Evolutionary conservation across 148 eudicot species (phyloP), one percentile per base, ranked within the genome.

Genomic region (Spergularia marina): DNA sequence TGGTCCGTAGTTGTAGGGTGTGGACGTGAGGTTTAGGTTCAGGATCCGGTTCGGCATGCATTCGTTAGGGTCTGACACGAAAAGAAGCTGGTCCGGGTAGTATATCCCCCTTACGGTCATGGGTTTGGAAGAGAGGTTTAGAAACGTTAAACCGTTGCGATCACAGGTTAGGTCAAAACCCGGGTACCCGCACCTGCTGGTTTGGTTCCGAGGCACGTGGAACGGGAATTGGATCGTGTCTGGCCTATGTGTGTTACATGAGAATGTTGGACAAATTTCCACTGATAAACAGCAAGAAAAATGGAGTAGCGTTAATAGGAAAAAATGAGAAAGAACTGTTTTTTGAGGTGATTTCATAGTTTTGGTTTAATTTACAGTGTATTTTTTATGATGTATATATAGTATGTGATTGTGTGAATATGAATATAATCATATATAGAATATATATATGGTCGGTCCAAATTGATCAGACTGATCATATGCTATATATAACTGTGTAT

Each of bases 211-310:
- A 16, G 41, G 49, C 12, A 87, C 75, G 73, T 81, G 40, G 86
- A 93, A 93, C 4, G 98, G 96, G 82, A 88, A 91, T 0, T 72
- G 87, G 80, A 91, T 63, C 10, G 89, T 84, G 47, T 83, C 85
- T 56, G 14, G 23, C 3, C 15, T 21, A 65, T 34, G 53, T 36
- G 83, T 85, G 65, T 56, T 66, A 80, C 95, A 92, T 0, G 86
- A 79, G n/a, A 76, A 58, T 7, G 86, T 25, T 0, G 74, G 8
- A 68, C 94, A 89, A 17, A 23, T 4, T 3, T 64, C 25, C 0
- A 53, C 52, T 23, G 84, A 65, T 7, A 68, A 58, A 69, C 67
- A 65, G 16, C 4, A 7, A 16, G 80, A n/a, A 52, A 23, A 30
- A 77, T 49, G 9, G 69, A 54, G 4, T 56, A 75, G 12, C 44